Percentiles rank a stretch among this genome's conserved stretches.
These are phyloP conservation scores for Sugiyamaella xylanicola DNA, from an alignment of 1,139 yeast species.

Conservation along the genomic window DNA sequence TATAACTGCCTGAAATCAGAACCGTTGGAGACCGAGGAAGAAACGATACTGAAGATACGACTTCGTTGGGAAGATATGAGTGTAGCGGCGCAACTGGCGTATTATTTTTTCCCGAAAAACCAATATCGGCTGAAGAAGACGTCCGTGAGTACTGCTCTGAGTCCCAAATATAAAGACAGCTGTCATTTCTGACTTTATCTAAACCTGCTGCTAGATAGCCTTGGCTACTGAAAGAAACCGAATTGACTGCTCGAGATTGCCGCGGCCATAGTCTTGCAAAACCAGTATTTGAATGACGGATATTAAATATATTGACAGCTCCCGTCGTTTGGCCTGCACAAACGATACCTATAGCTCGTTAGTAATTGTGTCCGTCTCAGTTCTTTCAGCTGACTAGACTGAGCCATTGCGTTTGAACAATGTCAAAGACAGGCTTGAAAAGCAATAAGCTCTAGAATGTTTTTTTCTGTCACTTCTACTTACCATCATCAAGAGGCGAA, in stretches of 20 bases:
- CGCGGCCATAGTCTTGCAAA: slow-evolving; percentile 59
- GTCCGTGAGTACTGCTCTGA: slow-evolving; percentile 49
- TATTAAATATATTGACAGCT: slow-evolving; percentile 62
- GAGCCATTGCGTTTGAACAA: no score
- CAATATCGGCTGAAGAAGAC: slow-evolving; percentile 7
- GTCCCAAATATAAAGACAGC: slow-evolving; percentile 80
- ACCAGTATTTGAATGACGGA: slow-evolving; percentile 45
- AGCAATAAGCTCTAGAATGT: no score
- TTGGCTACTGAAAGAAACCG: slow-evolving; percentile 65
- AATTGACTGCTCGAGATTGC: slow-evolving; percentile 73
- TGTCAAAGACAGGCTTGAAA: no score
- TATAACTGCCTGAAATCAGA: slow-evolving; percentile 75
- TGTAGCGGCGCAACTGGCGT: slow-evolving; percentile 8
- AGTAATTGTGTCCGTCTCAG: neutral
- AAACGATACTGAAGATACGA: slow-evolving; percentile 68
- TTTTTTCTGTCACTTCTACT: slow-evolving; percentile 1
- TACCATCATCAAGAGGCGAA: slow-evolving; percentile 57
- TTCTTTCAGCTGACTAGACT: neutral
- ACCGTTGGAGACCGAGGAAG: slow-evolving; percentile 59
- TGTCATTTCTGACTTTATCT: slow-evolving; percentile 78
- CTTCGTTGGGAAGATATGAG: slow-evolving; percentile 63
- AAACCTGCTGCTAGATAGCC: slow-evolving; percentile 76
- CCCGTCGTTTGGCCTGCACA: slow-evolving; percentile 81
- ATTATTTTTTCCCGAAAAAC: neutral
- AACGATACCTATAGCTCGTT: slow-evolving; percentile 44